Evolutionary conservation across 2,329 filamentous ascomycete species (phyloP), one percentile per base, ranked within the genome.

Genomic region (Plenodomus tracheiphilus): DNA sequence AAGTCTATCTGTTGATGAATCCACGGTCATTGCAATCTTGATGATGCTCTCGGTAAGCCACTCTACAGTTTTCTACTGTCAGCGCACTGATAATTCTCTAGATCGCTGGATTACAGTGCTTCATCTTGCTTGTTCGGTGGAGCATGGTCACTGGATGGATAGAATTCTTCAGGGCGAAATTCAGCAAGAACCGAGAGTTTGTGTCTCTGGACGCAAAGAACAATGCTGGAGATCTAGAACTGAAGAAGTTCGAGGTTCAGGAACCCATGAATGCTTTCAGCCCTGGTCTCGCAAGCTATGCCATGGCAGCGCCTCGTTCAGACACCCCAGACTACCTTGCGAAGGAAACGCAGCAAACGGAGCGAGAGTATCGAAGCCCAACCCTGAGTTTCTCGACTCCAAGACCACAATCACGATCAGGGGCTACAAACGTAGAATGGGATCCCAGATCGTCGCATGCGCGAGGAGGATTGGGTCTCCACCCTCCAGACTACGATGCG

Each of bases 141-240:
- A 87, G 88, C n/a, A 95, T 97, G 86, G 78, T 95, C 46, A 82
- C 79, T 2, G 94, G 88, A 54, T 99, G 94, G 94, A 59, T 78
- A 36, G 85, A 95, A 20, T 74, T 92, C 41, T 74, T 84, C 51
- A 72, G 75, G 18, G 71, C 68, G 30, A 75, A 77, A 44, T 68
- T 75, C 51, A 77, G 74, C 58, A 73, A 75, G 50, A 84, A 87
- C 67, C 83, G 84, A 62, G 93, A 97, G 71, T 97, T 97, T 63
- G 88, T 96, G 56, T 95, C 90, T 34, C 86, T 88, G 39, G 93
- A 97, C 68, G 91, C 91, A n/a, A 69, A 61, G 39, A 56, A 69
- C 43, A 68, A 64, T 47, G 69, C 59, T 37, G 61, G 60, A 42
- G 65, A 70, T 30, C 41, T 61, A 9, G 72, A 75, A 48, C 43